Evolutionary conservation across 495 filamentous ascomycete species (phyloP).

Genomic region (Annulohypoxylon moriforme): DNA sequence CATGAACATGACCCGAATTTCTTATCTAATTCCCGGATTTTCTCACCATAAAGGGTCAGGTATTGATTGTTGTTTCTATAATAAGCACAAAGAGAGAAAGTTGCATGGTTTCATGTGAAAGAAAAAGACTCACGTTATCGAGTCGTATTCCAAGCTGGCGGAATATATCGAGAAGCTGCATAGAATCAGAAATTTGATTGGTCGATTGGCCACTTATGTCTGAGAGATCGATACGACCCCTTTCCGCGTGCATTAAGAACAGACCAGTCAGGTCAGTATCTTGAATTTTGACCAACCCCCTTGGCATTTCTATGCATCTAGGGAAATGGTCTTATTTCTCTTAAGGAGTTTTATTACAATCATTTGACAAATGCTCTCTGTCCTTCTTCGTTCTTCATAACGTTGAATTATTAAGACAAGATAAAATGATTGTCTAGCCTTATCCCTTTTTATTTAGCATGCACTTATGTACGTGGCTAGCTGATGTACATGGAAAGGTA

Average conservation of each 20-base stretch:
- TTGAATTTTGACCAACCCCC: conserved; percentile 15
- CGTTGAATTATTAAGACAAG: background rate
- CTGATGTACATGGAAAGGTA: no score
- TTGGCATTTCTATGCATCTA: conserved; percentile 18
- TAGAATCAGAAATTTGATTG: background rate
- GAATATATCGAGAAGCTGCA: conserved; percentile 17
- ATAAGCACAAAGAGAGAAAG: conserved; percentile 32
- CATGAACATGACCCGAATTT: conserved; percentile 15
- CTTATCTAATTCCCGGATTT: conserved; percentile 14
- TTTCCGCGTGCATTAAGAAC: conserved; percentile 25
- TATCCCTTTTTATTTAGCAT: background rate
- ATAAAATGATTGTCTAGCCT: background rate
- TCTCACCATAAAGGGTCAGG: background rate
- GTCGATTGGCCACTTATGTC: conserved; percentile 13
- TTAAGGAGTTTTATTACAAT: background rate
- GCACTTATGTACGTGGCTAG: background rate
- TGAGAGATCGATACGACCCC: conserved; percentile 27
- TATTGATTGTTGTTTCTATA: conserved; percentile 23
- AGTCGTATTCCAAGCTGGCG: conserved; percentile 10
- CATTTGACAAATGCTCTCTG: background rate
- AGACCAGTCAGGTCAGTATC: conserved; percentile 5
- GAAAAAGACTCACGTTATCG: conserved; percentile 20
- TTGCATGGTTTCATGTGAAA: conserved; percentile 27
- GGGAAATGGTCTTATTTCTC: background rate
- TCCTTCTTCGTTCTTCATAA: background rate